Percentiles rank a stretch among this genome's conserved stretches.
Conservation (phyloP, 352 stramenopile genomes). For the Saprolegnia diclina region DNA sequence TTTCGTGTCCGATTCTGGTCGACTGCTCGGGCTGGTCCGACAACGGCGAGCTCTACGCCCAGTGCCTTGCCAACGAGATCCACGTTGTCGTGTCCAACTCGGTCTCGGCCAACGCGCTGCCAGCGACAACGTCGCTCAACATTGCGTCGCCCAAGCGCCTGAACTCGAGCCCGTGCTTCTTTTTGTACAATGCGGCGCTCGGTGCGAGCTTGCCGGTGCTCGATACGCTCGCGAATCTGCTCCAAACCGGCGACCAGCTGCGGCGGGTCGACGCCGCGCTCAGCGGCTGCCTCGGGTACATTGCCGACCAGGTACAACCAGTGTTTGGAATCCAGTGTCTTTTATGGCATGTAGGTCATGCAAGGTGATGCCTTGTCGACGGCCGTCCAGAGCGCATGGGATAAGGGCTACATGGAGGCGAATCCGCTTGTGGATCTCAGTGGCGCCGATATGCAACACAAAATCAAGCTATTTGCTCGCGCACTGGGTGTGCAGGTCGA, state of each 20-base stretch:
- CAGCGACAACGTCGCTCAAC: conserved; percentile 48
- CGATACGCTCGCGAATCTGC: conserved; percentile 66
- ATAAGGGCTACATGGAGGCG: conserved; percentile 57
- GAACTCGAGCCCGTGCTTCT: conserved; percentile 45
- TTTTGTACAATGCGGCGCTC: conserved; percentile 79
- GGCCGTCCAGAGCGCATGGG: conserved; percentile 45
- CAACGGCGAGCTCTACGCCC: conserved; percentile 49
- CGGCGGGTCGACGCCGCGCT: conserved; percentile 49
- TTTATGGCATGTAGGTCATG: conserved; percentile 40
- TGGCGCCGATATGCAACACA: conserved; percentile 56
- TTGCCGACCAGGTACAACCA: conserved; percentile 39
- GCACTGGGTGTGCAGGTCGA: conserved; percentile 54
- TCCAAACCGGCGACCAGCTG: conserved; percentile 64
- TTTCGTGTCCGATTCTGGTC: conserved; percentile 63
- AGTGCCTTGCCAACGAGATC: conserved; percentile 61
- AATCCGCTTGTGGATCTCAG: conserved; percentile 66
- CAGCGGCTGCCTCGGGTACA: conserved; percentile 69
- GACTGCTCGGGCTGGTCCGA: conserved; percentile 59
- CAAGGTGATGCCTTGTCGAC: conserved; percentile 51
- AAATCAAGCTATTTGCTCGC: conserved; percentile 62
- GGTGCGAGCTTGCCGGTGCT: conserved; percentile 62
- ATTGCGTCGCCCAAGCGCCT: conserved; percentile 38
- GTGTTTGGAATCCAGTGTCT: neutral
- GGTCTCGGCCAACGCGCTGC: conserved; percentile 46
- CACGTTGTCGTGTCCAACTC: conserved; percentile 70